A percentile compares a stretch with the other conserved stretches of the same genome.
phyloP scores from a whole-genome alignment of 495 filamentous ascomycete genomes.

The Extremus antarcticus region DNA sequence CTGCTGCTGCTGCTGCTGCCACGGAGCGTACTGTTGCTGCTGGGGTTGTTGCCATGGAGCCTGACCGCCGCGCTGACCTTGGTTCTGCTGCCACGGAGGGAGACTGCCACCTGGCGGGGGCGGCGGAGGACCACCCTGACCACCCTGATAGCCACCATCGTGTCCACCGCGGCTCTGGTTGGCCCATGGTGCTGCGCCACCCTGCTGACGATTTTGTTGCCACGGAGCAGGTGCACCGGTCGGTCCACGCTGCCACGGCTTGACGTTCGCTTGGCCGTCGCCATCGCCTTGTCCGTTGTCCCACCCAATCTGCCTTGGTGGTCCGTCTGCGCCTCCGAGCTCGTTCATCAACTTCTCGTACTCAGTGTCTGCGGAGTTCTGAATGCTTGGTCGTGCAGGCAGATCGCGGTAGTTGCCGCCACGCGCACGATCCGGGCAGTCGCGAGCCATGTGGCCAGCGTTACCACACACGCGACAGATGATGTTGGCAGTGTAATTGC shows the following conservation, averaged over 20 bases:
- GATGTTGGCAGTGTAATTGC: constrained; percentile 96
- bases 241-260: constrained; percentile 88
- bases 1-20: constrained; percentile 7
- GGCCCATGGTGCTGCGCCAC: not conserved
- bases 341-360: constrained; percentile 99
- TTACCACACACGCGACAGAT: constrained; percentile 98
- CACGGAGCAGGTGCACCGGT: constrained; percentile 81
- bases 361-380: constrained; percentile 84
- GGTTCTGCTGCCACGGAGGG: constrained; percentile 1
- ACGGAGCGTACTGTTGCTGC: too few relatives aligned
- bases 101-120: not conserved
- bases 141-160: constrained; percentile 8
- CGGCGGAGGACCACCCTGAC: constrained; percentile 1
- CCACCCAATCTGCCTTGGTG: constrained; percentile 79
- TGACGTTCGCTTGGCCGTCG: constrained; percentile 46
- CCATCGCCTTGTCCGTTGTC: constrained; percentile 44
- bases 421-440: constrained; percentile 85
- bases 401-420: constrained; percentile 87
- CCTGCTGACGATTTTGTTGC: constrained; percentile 26
- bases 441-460: constrained; percentile 83
- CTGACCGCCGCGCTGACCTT: constrained; percentile 3
- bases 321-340: constrained; percentile 66
- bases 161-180: constrained; percentile 7
- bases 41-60: constrained; percentile 21
- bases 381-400: constrained; percentile 50